Conservation (phyloP, 2,329 filamentous ascomycete species). For the Fusarium albidum region DNA sequence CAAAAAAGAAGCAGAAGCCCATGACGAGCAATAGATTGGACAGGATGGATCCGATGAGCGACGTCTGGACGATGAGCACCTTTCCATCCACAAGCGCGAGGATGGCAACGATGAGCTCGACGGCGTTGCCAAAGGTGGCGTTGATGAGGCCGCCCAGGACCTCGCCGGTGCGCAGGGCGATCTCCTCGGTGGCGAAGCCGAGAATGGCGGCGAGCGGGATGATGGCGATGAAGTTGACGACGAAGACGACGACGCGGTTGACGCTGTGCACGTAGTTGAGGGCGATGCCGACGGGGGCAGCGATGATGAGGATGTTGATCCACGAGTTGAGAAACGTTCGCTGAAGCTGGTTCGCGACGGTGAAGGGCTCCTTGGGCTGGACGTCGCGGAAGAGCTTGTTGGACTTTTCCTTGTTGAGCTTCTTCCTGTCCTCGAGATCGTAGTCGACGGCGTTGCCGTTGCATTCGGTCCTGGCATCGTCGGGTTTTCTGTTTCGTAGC, state of each 20-base stretch:
- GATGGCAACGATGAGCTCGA: slow-evolving; percentile 88
- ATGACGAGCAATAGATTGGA: slow-evolving; percentile 90
- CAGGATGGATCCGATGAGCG: slow-evolving; percentile 88
- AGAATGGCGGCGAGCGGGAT: slow-evolving; percentile 88
- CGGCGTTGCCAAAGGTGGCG: slow-evolving; percentile 91
- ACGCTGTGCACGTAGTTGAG: slow-evolving; percentile 69
- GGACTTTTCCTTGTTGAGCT: slow-evolving; percentile 52
- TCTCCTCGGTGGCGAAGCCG: slow-evolving; percentile 89
- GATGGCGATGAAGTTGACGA: slow-evolving; percentile 94
- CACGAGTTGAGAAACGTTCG: slow-evolving; percentile 83
- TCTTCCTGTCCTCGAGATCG: slow-evolving; percentile 39
- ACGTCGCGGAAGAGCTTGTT: slow-evolving; percentile 55
- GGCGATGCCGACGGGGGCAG: slow-evolving; percentile 81
- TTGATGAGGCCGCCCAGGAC: slow-evolving; percentile 89
- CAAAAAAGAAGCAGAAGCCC: slow-evolving; percentile 93
- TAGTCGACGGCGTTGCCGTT: slow-evolving; percentile 18
- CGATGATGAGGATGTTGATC: slow-evolving; percentile 83
- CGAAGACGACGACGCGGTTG: slow-evolving; percentile 73
- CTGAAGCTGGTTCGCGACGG: slow-evolving; percentile 71
- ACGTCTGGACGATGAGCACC: slow-evolving; percentile 89
- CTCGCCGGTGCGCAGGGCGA: slow-evolving; percentile 82
- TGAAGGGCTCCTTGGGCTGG: slow-evolving; percentile 64
- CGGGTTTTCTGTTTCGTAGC: slow-evolving; percentile 45
- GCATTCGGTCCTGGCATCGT: slow-evolving; percentile 21
- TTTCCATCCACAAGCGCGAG: slow-evolving; percentile 79